Evolutionary conservation across 768 basidiomycete genomes (phyloP).

Genomic region (Galerina sulciceps): DNA sequence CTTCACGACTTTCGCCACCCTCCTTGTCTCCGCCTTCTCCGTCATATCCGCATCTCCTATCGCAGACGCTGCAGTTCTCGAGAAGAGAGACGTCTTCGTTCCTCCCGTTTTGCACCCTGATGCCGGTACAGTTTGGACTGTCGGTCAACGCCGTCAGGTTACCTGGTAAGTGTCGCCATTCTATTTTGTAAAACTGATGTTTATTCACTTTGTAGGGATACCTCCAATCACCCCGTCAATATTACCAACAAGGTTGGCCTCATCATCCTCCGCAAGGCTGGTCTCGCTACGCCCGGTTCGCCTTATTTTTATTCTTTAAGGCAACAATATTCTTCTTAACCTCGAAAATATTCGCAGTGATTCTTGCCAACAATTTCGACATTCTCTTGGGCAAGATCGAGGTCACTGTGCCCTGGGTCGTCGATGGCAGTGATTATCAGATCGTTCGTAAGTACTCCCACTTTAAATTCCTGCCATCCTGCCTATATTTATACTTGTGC

Average conservation of each 20-base stretch:
- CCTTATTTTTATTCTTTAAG: neutral
- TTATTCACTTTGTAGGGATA: conserved; percentile 34
- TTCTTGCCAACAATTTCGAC: conserved; percentile 38
- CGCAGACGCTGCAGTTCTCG: conserved; percentile 18
- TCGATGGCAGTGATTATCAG: conserved; percentile 37
- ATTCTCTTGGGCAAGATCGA: conserved; percentile 37
- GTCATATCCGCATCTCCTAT: conserved; percentile 22
- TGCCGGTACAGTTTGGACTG: conserved; percentile 41
- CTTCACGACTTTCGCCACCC: conserved; percentile 12
- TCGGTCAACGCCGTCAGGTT: conserved; percentile 43
- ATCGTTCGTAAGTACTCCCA: conserved; percentile 39
- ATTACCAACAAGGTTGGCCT: conserved; percentile 51
- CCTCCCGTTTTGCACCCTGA: conserved; percentile 45
- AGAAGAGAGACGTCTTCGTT: conserved; percentile 50
- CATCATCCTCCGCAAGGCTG: conserved; percentile 44
- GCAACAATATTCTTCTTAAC: neutral
- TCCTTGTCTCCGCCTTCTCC: conserved; percentile 16
- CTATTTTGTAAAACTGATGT: neutral
- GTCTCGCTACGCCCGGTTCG: conserved; percentile 34
- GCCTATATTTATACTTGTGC: neutral
- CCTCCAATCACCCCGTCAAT: conserved; percentile 40
- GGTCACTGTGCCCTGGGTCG: conserved; percentile 39
- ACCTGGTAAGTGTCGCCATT: conserved; percentile 41
- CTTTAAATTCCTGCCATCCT: neutral
- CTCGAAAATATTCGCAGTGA: conserved; percentile 18